Evolutionary conservation across 768 basidiomycete genomes (phyloP).

Genomic region (Tulasnella sp.): DNA sequence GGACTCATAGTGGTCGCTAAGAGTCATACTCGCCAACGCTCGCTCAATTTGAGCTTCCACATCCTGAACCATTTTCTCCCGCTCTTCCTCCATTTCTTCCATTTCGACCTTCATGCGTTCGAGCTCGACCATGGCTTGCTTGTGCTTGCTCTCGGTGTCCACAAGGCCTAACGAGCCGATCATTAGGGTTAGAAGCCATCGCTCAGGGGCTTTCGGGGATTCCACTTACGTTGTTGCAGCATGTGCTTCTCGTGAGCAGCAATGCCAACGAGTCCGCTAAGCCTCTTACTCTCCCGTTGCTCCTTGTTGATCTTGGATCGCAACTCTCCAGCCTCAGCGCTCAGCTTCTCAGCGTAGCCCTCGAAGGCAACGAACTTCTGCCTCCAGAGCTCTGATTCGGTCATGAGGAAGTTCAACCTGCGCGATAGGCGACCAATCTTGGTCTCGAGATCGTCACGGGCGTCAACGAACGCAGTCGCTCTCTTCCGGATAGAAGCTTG

Average conservation of each 20-base stretch:
- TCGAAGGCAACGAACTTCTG: constrained; percentile 94
- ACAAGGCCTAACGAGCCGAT: constrained; percentile 49
- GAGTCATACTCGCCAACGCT: constrained; percentile 66
- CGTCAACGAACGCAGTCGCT: constrained; percentile 90
- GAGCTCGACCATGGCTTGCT: constrained; percentile 71
- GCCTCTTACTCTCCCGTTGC: constrained; percentile 65
- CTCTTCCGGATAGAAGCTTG: constrained; percentile 86
- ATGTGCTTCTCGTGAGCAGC: constrained; percentile 72
- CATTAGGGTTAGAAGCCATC: not conserved
- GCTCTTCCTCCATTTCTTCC: constrained; percentile 82
- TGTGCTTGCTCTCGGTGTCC: constrained; percentile 75
- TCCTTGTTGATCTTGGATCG: constrained; percentile 85
- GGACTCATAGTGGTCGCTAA: constrained; percentile 63
- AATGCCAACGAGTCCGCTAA: constrained; percentile 69
- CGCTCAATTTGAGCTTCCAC: constrained; percentile 87
- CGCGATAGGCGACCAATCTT: constrained; percentile 84
- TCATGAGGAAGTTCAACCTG: constrained; percentile 85
- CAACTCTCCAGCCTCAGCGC: constrained; percentile 76
- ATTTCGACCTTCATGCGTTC: constrained; percentile 75
- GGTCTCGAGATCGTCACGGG: constrained; percentile 86
- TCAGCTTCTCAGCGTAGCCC: constrained; percentile 85
- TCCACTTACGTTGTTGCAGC: constrained; percentile 62
- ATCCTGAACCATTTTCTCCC: constrained; percentile 85
- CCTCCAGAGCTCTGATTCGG: constrained; percentile 82
- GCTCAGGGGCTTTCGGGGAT: constrained; percentile 8